Evolutionary conservation across 257 asterid species (phyloP).

Genomic region (Echium plantagineum): DNA sequence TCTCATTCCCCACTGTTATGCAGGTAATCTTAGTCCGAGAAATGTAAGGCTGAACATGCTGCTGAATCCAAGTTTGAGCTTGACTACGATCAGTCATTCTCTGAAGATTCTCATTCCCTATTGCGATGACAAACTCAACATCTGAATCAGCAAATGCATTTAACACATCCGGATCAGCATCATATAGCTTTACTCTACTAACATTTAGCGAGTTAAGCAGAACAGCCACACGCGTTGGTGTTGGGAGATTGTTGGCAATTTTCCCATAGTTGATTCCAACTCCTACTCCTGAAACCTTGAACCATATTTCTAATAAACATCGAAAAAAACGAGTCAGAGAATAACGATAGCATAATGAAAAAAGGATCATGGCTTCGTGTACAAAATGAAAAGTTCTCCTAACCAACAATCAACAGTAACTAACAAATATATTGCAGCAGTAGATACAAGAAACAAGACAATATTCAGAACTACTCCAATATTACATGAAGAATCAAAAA

Average conservation of each 20-base stretch:
- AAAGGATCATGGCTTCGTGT: not conserved
- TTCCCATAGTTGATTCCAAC: slow-evolving; percentile 89
- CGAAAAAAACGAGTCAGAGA: slow-evolving; percentile 3
- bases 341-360: not conserved
- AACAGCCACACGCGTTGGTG: slow-evolving; percentile 48
- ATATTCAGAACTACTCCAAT: not conserved
- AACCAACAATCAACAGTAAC: too few species aligned
- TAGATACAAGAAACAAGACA: not conserved
- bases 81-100: slow-evolving; percentile 47
- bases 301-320: slow-evolving; percentile 27
- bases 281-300: slow-evolving; percentile 21
- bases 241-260: slow-evolving; percentile 70
- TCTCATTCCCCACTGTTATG: slow-evolving; percentile 72
- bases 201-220: slow-evolving; percentile 57
- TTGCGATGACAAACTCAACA: slow-evolving; percentile 56
- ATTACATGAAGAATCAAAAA: not conserved
- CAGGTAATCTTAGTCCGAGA: slow-evolving; percentile 59
- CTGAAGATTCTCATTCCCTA: slow-evolving; percentile 59
- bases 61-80: slow-evolving; percentile 69
- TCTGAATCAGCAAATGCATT: slow-evolving; percentile 50
- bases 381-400: not conserved
- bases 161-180: slow-evolving; percentile 65
- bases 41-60: slow-evolving; percentile 55
- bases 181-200: slow-evolving; percentile 61
- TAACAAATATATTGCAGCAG: too few species aligned